A percentile compares a stretch with the other conserved stretches of the same genome.
Evolutionary conservation across 1,139 yeast species (phyloP).

Genomic region (Geotrichum europaeum): DNA sequence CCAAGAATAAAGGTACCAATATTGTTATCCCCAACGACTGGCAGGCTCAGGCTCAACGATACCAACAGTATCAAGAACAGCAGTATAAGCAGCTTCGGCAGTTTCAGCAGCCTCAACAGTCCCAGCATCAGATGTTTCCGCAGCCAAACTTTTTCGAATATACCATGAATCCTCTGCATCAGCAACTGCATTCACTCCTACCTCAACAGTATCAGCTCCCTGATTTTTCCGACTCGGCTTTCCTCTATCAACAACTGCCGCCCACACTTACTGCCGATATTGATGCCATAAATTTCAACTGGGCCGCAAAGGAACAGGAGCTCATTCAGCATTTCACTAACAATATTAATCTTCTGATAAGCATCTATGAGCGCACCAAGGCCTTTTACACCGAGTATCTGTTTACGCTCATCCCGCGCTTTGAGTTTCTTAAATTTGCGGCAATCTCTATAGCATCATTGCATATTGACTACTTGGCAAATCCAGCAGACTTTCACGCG

Average conservation of each 20-base stretch:
- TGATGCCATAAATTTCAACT: background rate
- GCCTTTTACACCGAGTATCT: conserved; percentile 1
- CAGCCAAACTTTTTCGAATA: conserved; percentile 8
- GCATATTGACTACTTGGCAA: conserved; percentile 4
- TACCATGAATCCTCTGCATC: background rate
- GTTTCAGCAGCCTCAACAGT: background rate
- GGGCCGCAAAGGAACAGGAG: conserved; percentile 5
- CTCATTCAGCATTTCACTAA: conserved; percentile 3
- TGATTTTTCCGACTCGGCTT: background rate
- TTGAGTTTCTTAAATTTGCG: conserved; percentile 4
- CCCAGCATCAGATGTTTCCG: no score
- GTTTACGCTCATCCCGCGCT: background rate
- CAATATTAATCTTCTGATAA: background rate
- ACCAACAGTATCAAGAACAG: conserved; percentile 6
- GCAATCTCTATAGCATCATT: conserved; percentile 5
- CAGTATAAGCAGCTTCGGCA: background rate
- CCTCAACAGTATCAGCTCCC: background rate
- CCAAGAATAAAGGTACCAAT: background rate
- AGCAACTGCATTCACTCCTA: background rate
- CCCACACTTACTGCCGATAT: background rate
- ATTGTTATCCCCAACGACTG: background rate
- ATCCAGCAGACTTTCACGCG: conserved; percentile 1
- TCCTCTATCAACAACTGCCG: conserved; percentile 1
- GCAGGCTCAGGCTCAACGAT: background rate
- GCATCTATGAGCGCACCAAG: background rate